Conservation (phyloP, 2,329 filamentous ascomycete genomes). For the Hypomyces rosellus region DNA sequence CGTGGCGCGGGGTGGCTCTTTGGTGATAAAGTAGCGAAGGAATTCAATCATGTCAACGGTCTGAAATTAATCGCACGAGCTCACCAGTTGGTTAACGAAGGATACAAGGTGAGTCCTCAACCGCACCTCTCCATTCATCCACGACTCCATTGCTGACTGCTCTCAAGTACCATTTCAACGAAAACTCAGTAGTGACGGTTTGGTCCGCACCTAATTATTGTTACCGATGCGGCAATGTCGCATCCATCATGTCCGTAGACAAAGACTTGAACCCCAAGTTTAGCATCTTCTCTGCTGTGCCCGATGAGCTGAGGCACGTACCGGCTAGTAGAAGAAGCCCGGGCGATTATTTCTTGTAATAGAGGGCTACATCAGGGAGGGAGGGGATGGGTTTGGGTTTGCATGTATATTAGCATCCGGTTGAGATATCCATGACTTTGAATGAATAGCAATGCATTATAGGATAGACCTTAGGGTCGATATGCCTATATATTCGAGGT, state of each 20-base stretch:
- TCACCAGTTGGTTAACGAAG: slow-evolving; percentile 98
- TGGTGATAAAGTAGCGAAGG: slow-evolving; percentile 92
- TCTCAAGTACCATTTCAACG: slow-evolving; percentile 78
- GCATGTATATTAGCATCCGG: slow-evolving; percentile 37
- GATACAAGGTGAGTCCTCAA: slow-evolving; percentile 68
- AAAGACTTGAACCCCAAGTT: slow-evolving; percentile 84
- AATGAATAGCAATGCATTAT: slow-evolving; percentile 21
- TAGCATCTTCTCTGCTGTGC: slow-evolving; percentile 86
- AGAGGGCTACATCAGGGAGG: slow-evolving; percentile 20
- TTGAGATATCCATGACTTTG: slow-evolving; percentile 35
- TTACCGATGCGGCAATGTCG: slow-evolving; percentile 92
- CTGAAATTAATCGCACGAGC: slow-evolving; percentile 93
- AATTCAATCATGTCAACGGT: slow-evolving; percentile 95
- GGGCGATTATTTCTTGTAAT: slow-evolving; percentile 63
- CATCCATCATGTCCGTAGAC: slow-evolving; percentile 89
- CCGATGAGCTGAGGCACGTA: slow-evolving; percentile 74
- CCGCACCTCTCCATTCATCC: not conserved
- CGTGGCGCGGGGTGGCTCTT: slow-evolving; percentile 97
- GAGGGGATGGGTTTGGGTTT: slow-evolving; percentile 20
- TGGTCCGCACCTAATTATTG: slow-evolving; percentile 98
- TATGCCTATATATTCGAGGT: too few species aligned
- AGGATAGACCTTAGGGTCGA: not conserved
- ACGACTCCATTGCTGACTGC: slow-evolving; percentile 16
- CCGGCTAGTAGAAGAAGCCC: slow-evolving; percentile 63
- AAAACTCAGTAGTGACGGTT: slow-evolving; percentile 93